Evolutionary conservation across 148 eudicot genomes (phyloP), one percentile per base, ranked within the genome.

Genomic region (Cornus controversa): DNA sequence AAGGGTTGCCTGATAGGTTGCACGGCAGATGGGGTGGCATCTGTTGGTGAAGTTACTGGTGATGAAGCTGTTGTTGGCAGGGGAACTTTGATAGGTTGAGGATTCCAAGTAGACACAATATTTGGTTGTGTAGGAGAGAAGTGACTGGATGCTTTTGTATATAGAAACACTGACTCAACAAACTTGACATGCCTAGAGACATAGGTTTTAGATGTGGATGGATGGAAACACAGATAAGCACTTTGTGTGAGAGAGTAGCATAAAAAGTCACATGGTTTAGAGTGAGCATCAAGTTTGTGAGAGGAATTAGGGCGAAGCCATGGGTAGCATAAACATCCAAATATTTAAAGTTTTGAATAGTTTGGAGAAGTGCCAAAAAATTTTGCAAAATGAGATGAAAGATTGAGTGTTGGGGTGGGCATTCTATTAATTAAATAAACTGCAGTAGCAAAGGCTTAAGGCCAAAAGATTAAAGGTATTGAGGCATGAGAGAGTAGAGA

Each of bases 181-280:
- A 66, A 66, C 69, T 66, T 66, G 28, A 66, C 69, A 66, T 66
- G 69, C 31, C 28, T 24, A 27, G 34, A 66, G 31, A 25, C 34
- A 66, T 66, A 66, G 10, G 22, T 66, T 66, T 66, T 66, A 4
- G 69, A 66, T 6, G 28, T 66, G 11, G 34, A 23, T 8, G 69
- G 69, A 66, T 66, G 16, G 23, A 66, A 10, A 66, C 2, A 66
- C 0, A 2, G 6, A 16, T 27, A 66, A 6, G 34, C 69, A 10
- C 69, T 66, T 27, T 27, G 28, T 22, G 69, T 23, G 0, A 66
- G 34, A 8, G 22, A 66, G 34, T 66, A 66, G 2, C 24, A 11
- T 24, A 24, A 25, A 28, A 24, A 66, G 18, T 22, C 69, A 66
- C 69, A 66, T 2, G 69, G 69, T 66, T 66, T 66, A 66, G n/a